A percentile compares a stretch with the other conserved stretches of the same genome.
Conservation (phyloP, 2,329 filamentous ascomycete species). For the Sporothrix pallida region DNA sequence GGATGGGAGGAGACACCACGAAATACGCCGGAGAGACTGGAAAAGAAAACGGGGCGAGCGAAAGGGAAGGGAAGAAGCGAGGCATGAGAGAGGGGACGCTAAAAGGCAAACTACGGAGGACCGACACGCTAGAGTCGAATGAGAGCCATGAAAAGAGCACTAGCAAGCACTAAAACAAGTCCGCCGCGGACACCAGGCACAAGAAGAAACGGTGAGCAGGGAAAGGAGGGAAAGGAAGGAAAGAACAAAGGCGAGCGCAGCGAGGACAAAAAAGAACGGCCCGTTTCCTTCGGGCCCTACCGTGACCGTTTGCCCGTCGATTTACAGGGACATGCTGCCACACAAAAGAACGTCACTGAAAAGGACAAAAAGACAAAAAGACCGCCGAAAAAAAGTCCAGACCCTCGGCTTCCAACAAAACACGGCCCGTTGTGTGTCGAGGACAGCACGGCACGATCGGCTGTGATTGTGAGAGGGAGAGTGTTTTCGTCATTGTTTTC, state of each 20-base stretch:
- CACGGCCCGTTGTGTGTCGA: neutral
- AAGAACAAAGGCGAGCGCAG: neutral
- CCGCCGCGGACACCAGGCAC: constrained; percentile 6
- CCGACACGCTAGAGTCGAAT: too few relatives aligned
- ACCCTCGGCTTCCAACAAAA: neutral
- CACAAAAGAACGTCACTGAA: neutral
- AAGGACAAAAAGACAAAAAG: too few relatives aligned
- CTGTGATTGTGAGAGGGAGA: neutral
- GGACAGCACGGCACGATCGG: neutral
- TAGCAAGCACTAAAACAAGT: neutral
- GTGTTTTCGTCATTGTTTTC: neutral
- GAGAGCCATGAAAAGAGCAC: too few relatives aligned
- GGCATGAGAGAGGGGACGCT: constrained; percentile 5
- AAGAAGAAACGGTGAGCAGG: constrained; percentile 12
- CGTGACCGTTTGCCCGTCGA: neutral
- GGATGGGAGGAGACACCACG: too few relatives aligned
- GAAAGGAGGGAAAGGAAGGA: neutral
- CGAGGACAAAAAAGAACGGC: neutral
- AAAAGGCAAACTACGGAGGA: neutral
- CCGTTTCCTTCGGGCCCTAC: constrained; percentile 18
- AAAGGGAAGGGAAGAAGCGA: constrained; percentile 5
- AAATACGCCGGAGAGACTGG: neutral
- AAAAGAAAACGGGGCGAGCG: neutral
- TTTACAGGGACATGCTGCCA: neutral
- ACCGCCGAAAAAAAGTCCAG: too few relatives aligned